A percentile compares a stretch with the other conserved stretches of the same genome.
phyloP scores from a whole-genome alignment of 805 yeast species.

The Monosporozyma aquatica region DNA sequence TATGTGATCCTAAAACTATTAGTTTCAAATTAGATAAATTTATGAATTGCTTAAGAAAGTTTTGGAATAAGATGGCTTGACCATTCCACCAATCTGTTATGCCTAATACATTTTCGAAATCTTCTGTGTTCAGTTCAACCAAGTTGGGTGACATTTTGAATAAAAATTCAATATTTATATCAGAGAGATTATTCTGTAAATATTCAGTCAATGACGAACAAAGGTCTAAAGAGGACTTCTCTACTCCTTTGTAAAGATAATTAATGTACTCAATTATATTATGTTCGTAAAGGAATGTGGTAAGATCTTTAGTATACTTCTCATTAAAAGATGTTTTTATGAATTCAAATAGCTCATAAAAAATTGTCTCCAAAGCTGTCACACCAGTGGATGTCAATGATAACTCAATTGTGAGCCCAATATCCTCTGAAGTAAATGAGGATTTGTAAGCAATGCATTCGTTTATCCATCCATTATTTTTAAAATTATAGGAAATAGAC shows the following conservation, averaged over 20 bases:
- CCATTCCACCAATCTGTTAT: conserved; percentile 38
- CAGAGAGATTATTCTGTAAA: conserved; percentile 32
- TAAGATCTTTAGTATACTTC: conserved; percentile 23
- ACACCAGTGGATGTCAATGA: conserved; percentile 41
- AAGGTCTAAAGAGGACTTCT: conserved; percentile 39
- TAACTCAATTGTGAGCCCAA: conserved; percentile 42
- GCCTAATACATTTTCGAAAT: conserved; percentile 9
- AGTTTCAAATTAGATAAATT: conserved; percentile 29
- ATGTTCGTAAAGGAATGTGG: conserved; percentile 39
- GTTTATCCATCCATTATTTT: conserved; percentile 29
- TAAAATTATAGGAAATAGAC: conserved; percentile 39
- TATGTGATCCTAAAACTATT: conserved; percentile 28
- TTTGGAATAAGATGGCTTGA: conserved; percentile 32
- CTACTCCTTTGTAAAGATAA: conserved; percentile 35
- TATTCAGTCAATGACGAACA: conserved; percentile 34
- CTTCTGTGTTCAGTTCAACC: conserved; percentile 14
- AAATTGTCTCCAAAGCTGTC: conserved; percentile 28
- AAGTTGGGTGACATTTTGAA: conserved; percentile 34
- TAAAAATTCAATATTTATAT: conserved; percentile 32
- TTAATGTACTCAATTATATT: conserved; percentile 39
- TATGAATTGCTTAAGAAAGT: conserved; percentile 28
- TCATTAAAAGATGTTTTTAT: conserved; percentile 13
- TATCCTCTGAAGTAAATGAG: conserved; percentile 29
- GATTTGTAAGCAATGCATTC: conserved; percentile 38
- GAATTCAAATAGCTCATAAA: conserved; percentile 28